These are phyloP conservation scores for Eimeria sp. DNA, from an alignment of 169 alveolate species.

Conservation along the genomic window DNA sequence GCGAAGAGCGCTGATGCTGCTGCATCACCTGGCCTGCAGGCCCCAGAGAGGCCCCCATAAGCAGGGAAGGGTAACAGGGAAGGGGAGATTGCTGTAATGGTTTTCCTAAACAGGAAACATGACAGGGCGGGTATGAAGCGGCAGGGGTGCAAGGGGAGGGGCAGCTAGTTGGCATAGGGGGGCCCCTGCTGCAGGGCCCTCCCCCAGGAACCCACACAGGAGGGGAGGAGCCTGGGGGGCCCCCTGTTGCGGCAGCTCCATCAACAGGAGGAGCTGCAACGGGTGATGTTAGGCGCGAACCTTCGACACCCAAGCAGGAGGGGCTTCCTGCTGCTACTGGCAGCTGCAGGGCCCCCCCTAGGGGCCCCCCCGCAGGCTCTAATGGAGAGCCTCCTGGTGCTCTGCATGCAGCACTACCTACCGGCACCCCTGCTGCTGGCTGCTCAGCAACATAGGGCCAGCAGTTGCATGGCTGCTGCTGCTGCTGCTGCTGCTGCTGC, in stretches of 20 bases:
- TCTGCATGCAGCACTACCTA: slow-evolving; percentile 9
- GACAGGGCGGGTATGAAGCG: not conserved
- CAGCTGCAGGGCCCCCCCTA: slow-evolving; percentile 2
- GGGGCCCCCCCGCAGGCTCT: not conserved
- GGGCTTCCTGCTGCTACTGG: slow-evolving; percentile 14
- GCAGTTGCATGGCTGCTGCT: slow-evolving; percentile 42
- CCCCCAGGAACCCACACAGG: slow-evolving; percentile 35
- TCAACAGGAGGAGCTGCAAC: not conserved
- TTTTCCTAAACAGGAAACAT: not conserved
- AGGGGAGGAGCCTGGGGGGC: not conserved
- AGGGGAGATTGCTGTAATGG: slow-evolving; percentile 7
- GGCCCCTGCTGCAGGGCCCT: slow-evolving; percentile 18
- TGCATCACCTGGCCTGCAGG: slow-evolving; percentile 32
- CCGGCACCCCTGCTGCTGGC: slow-evolving; percentile 1
- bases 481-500: slow-evolving; percentile 35
- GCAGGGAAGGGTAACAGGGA: slow-evolving; percentile 10
- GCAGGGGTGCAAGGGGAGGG: slow-evolving; percentile 23
- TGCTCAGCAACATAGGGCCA: slow-evolving; percentile 36
- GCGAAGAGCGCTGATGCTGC: slow-evolving; percentile 18
- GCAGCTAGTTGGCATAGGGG: slow-evolving; percentile 5
- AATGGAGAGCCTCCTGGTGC: slow-evolving; percentile 10
- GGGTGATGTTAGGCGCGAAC: not conserved
- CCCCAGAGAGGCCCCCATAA: slow-evolving; percentile 31
- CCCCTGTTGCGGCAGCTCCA: slow-evolving; percentile 1
- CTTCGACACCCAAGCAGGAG: slow-evolving; percentile 26